Conservation (phyloP, 306 rosid genomes). For the Aeschynomene evenia region DNA sequence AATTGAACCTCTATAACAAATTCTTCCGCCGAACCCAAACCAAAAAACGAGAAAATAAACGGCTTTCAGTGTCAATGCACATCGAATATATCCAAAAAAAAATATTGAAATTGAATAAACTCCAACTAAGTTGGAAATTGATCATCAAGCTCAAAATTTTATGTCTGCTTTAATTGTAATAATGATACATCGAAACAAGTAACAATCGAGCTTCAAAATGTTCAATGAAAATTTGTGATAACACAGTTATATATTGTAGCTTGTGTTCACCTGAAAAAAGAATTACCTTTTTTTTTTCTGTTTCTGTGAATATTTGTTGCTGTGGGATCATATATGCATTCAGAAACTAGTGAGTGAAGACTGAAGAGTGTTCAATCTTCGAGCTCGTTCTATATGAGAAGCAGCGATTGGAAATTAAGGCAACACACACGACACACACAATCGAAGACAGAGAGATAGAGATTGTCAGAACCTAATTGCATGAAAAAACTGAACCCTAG, state of each 20-base stretch:
- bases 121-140: neutral
- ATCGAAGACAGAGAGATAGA: neutral
- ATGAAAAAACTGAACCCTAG: slow-evolving; percentile 11
- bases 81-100: neutral
- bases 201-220: slow-evolving; percentile 1
- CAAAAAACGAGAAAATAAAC: neutral
- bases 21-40: neutral
- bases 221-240: neutral
- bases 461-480: neutral
- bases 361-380: neutral
- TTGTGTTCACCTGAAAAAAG: too few species aligned
- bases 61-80: neutral
- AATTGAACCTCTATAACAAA: neutral
- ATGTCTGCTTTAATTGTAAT: neutral
- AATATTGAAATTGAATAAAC: slow-evolving; percentile 6
- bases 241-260: neutral
- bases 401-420: slow-evolving; percentile 1
- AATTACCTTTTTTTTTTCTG: slow-evolving; percentile 17
- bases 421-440: neutral
- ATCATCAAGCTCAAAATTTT: slow-evolving; percentile 1
- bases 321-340: neutral
- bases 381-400: neutral
- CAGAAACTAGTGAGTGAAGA: neutral
- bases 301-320: neutral
- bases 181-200: neutral